Evolutionary conservation across 768 basidiomycete genomes (phyloP).

Genomic region (Leucosporidium scottii): DNA sequence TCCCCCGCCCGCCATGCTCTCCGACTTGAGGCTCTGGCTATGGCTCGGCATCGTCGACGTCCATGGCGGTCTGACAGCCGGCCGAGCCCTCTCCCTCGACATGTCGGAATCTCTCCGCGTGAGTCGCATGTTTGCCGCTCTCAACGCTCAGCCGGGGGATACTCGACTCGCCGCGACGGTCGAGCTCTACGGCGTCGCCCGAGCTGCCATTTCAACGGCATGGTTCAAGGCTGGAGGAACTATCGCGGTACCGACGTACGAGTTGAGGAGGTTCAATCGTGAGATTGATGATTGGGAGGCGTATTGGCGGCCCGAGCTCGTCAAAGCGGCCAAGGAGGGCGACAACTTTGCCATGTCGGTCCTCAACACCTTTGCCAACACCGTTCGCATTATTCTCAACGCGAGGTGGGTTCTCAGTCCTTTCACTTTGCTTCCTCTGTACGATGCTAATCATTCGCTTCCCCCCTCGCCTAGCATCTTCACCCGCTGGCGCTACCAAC

Average conservation of each 20-base stretch:
- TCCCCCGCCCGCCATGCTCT: neutral
- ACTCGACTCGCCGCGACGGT: neutral
- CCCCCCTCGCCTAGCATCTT: neutral
- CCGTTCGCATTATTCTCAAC: neutral
- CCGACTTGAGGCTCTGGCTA: neutral
- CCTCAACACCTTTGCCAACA: neutral
- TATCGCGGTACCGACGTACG: neutral
- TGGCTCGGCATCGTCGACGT: slow-evolving; percentile 2
- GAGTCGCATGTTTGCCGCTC: neutral
- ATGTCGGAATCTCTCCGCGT: neutral
- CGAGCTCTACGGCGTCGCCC: neutral
- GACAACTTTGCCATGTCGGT: neutral
- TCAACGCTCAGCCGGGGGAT: neutral
- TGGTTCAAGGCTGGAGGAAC: neutral
- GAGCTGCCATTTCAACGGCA: neutral
- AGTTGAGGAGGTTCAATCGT: neutral
- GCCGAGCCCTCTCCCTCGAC: neutral
- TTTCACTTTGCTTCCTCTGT: neutral
- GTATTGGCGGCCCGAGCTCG: neutral
- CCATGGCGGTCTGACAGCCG: slow-evolving; percentile 5
- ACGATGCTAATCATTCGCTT: neutral
- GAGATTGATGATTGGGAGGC: slow-evolving; percentile 3
- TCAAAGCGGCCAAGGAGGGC: neutral
- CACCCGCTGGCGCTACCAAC: neutral
- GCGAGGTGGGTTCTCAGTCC: neutral